Conservation (phyloP, 2,329 filamentous ascomycete genomes). For the Diatrype stigma region DNA sequence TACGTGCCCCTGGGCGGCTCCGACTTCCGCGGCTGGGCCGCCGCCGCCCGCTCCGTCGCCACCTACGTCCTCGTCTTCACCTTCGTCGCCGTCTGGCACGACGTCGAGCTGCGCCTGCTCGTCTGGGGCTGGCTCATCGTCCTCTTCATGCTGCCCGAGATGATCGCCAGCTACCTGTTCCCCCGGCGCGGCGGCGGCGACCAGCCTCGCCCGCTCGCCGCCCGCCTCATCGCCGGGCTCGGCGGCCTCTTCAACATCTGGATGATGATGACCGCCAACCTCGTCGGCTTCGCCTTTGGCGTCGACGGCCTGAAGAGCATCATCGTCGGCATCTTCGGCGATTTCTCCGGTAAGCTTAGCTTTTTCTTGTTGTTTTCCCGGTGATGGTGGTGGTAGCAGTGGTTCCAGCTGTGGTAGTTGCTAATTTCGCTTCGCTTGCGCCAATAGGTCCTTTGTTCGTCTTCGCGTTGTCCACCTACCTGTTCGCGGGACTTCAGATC, state of each 20-base stretch:
- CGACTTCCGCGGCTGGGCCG: slow-evolving; percentile 41
- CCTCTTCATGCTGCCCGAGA: slow-evolving; percentile 87
- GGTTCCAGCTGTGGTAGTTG: too few species aligned
- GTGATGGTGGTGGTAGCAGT: too few species aligned
- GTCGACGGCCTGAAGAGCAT: slow-evolving; percentile 80
- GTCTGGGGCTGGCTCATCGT: slow-evolving; percentile 98
- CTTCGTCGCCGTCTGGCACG: slow-evolving; percentile 97
- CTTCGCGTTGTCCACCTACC: slow-evolving; percentile 72
- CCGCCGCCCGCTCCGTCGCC: slow-evolving; percentile 55
- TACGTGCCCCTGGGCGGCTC: slow-evolving; percentile 85
- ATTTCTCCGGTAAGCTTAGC: slow-evolving; percentile 57
- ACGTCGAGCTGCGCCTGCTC: slow-evolving; percentile 84
- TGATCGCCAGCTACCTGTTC: slow-evolving; percentile 67
- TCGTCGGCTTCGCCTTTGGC: slow-evolving; percentile 92
- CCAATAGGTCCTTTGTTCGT: too few species aligned
- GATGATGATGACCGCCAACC: slow-evolving; percentile 94
- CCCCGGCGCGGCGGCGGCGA: slow-evolving; percentile 68
- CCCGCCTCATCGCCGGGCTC: slow-evolving; percentile 74
- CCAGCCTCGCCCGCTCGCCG: slow-evolving; percentile 60
- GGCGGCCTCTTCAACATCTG: slow-evolving; percentile 81
- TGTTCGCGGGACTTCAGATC: too few species aligned
- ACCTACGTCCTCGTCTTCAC: slow-evolving; percentile 89
- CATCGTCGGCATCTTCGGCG: slow-evolving; percentile 68
- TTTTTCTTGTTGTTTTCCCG: slow-evolving; percentile 61
- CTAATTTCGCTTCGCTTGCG: too few species aligned